Percentiles rank a stretch among this genome's conserved stretches.
phyloP scores from a whole-genome alignment of 768 basidiomycete species.

The Termitomyces titanicus region DNA sequence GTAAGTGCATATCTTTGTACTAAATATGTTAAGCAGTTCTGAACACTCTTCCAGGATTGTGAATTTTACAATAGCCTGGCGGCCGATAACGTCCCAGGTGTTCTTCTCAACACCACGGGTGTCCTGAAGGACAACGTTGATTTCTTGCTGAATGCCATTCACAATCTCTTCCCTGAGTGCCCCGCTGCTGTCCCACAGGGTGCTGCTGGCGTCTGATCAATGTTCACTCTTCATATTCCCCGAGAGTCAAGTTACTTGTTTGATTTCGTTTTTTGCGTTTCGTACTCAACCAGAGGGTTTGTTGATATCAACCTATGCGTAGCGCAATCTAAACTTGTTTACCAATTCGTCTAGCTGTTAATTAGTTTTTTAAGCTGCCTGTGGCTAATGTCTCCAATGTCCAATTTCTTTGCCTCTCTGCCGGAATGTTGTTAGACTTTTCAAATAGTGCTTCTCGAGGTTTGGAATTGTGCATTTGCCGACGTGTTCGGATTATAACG shows the following conservation, averaged over 20 bases:
- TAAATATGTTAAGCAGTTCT: neutral
- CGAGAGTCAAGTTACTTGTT: neutral
- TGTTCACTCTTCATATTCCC: neutral
- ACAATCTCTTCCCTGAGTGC: slow-evolving; percentile 8
- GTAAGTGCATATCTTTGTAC: neutral
- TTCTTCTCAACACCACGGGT: slow-evolving; percentile 14
- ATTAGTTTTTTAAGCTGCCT: too few relatives aligned
- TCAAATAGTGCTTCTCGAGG: too few relatives aligned
- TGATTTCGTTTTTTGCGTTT: neutral
- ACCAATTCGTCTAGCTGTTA: too few relatives aligned
- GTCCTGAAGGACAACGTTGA: slow-evolving; percentile 13
- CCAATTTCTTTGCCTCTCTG: too few relatives aligned
- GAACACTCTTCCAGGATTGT: neutral
- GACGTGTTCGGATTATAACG: neutral
- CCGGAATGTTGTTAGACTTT: too few relatives aligned
- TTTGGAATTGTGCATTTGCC: neutral
- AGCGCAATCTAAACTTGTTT: too few relatives aligned
- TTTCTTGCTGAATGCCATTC: slow-evolving; percentile 11
- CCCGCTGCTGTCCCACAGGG: slow-evolving; percentile 7
- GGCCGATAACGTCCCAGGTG: slow-evolving; percentile 8
- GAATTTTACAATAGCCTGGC: slow-evolving; percentile 8
- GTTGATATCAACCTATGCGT: too few relatives aligned
- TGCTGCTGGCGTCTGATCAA: slow-evolving; percentile 6
- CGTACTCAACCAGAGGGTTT: too few relatives aligned
- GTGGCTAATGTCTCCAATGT: too few relatives aligned